phyloP scores from a whole-genome alignment of 1,284 basidiomycete species.

The Leccinum subfulvum region DNA sequence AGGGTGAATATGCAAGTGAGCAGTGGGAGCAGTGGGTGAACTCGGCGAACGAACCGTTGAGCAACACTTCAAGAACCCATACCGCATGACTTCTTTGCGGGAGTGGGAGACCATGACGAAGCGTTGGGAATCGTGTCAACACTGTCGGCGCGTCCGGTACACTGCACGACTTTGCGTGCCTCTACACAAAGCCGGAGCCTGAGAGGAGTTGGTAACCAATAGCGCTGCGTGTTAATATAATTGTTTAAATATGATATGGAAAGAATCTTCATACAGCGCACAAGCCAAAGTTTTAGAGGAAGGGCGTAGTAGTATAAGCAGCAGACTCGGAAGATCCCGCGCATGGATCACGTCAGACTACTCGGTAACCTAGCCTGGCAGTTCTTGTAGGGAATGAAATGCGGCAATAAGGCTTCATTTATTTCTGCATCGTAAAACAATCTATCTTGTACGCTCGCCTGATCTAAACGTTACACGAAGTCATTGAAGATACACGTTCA shows the following conservation, averaged over 20 bases:
- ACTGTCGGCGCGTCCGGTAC: too few species aligned
- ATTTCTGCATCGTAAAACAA: slow-evolving; percentile 13
- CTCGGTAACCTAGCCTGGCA: neutral
- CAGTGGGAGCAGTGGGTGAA: too few species aligned
- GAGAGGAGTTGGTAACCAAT: too few species aligned
- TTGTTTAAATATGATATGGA: slow-evolving; percentile 32
- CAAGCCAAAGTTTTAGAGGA: slow-evolving; percentile 4
- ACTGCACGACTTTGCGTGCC: too few species aligned
- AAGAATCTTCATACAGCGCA: slow-evolving; percentile 15
- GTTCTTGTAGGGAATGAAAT: neutral
- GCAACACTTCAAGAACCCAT: too few species aligned
- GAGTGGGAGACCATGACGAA: too few species aligned
- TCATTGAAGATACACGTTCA: slow-evolving; percentile 4
- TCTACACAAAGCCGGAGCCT: too few species aligned
- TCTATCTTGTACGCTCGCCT: slow-evolving; percentile 19
- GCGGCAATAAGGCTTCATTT: slow-evolving; percentile 3
- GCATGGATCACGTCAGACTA: slow-evolving; percentile 36
- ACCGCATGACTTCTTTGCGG: too few species aligned
- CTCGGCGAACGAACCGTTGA: too few species aligned
- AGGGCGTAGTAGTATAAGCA: slow-evolving; percentile 25
- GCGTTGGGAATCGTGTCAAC: too few species aligned
- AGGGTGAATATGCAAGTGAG: too few species aligned
- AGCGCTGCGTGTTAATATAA: slow-evolving; percentile 34
- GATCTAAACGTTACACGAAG: slow-evolving; percentile 15
- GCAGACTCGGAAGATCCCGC: slow-evolving; percentile 44